These are phyloP conservation scores for Aspergillus sp. DNA, from an alignment of 2,329 filamentous ascomycete species.

Conservation along the genomic window DNA sequence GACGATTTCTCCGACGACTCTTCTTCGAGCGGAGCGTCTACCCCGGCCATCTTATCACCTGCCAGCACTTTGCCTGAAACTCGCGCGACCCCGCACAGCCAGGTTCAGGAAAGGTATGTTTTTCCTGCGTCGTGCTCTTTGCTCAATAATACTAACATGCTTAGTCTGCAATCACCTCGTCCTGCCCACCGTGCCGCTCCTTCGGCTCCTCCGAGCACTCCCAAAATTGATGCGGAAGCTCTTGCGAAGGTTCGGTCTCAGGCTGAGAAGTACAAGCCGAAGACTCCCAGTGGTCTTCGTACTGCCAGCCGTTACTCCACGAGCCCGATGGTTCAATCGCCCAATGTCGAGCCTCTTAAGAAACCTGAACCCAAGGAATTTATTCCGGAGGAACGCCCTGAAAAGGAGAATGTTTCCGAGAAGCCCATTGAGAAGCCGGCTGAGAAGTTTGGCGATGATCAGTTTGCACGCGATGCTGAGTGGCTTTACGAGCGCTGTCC, in stretches of 20 bases:
- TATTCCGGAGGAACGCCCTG: not conserved
- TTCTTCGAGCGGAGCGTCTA: slow-evolving; percentile 9
- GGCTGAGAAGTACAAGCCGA: slow-evolving; percentile 38
- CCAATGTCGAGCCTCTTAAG: slow-evolving; percentile 4
- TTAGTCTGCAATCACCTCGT: slow-evolving; percentile 5
- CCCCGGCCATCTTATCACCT: slow-evolving; percentile 7
- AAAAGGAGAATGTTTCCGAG: not conserved
- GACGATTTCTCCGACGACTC: slow-evolving; percentile 21
- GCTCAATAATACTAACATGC: not conserved
- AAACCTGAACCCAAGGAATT: not conserved
- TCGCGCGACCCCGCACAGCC: slow-evolving; percentile 3
- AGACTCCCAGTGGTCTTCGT: slow-evolving; percentile 37
- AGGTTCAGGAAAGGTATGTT: slow-evolving; percentile 10
- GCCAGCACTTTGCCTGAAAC: slow-evolving; percentile 3
- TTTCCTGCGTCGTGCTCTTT: not conserved
- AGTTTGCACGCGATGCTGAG: slow-evolving; percentile 19
- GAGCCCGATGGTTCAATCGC: slow-evolving; percentile 14
- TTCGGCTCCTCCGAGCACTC: slow-evolving; percentile 9
- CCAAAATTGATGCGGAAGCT: slow-evolving; percentile 19
- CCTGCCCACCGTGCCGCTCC: slow-evolving; percentile 8
- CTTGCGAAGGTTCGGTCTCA: slow-evolving; percentile 31
- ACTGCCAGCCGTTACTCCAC: slow-evolving; percentile 23
- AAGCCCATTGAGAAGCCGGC: slow-evolving; percentile 1
- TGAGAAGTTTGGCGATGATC: slow-evolving; percentile 16
- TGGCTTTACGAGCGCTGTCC: slow-evolving; percentile 22